Base-by-base conservation (phyloP, 2,329 filamentous ascomycete species). In the Fusarium sp. region DNA sequence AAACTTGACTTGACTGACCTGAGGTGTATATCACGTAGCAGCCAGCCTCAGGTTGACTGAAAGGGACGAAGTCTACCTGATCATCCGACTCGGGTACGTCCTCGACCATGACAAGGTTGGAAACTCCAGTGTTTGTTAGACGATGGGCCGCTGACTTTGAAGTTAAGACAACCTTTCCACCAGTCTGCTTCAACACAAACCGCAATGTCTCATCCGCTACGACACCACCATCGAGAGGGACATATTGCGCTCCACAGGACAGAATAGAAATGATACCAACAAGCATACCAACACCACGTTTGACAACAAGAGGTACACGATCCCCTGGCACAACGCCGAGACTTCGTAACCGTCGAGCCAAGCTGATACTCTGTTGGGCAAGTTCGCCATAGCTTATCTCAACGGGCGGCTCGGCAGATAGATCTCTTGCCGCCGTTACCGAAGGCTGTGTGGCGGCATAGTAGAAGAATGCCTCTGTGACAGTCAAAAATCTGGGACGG, bases 1-100 rank as follows among this genome's bases (percentile, higher is more conserved):
- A 16, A 20, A 15, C 3, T 26, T 31, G 6, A 4, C 3, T 26
- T 1, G 12, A 54, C 73, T 51, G 67, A 80, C 84, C 84, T 38
- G 86, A 88, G 31, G 86, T 88, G 72, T 87, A 87, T 55, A 86
- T 85, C n/a, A 83, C 77, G 60, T 84, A 84, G 64, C 80, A 82
- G 4, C 82, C 82, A 31, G 75, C 67, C 3, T 80, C 74, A 1
- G 71, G 34, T 6, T 33, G 49, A 10, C 55, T 59, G 8, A 40
- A 15, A 23, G 40, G 49, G 20, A 31, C 31, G 18, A 58, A 47
- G 8, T 33, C 45, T 23, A 47, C 37, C 15, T 57, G 31, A 1
- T 26, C 13, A 2, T 56, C 26, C 6, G 31, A 45, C 7, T 47
- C 12, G 8, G 56, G 33, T 23, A 63, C 33, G 20, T 76, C 73